phyloP scores from a whole-genome alignment of 805 yeast genomes.

The Starmerella roubikii region DNA sequence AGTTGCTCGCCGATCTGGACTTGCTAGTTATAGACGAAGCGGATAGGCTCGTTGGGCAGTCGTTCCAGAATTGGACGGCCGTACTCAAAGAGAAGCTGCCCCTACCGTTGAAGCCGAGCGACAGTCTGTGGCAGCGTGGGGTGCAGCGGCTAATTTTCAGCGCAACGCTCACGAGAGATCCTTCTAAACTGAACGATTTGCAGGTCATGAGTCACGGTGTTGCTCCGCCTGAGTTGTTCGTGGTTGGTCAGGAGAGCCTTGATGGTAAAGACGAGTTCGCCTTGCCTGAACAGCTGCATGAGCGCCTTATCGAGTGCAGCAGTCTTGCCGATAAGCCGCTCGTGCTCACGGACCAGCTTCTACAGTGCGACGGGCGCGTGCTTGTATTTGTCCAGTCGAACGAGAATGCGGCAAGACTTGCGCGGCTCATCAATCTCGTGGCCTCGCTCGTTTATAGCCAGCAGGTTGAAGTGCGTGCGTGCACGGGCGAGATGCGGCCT shows the following conservation, averaged over 20 bases:
- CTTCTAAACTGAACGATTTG: constrained; percentile 67
- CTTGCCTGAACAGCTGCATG: constrained; percentile 28
- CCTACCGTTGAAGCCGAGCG: constrained; percentile 5
- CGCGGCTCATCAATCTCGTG: constrained; percentile 43
- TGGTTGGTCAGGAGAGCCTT: constrained; percentile 44
- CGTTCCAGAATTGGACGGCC: constrained; percentile 85
- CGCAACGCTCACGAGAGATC: constrained; percentile 88
- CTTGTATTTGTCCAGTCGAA: constrained; percentile 62
- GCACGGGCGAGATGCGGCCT: constrained; percentile 28
- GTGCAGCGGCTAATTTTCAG: constrained; percentile 66
- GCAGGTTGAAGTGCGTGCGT: constrained; percentile 20
- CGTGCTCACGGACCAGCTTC: constrained; percentile 44
- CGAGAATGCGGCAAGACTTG: constrained; percentile 72
- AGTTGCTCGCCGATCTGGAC: constrained; percentile 47
- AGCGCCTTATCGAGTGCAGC: constrained; percentile 24
- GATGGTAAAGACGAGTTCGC: constrained; percentile 25
- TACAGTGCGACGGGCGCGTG: constrained; percentile 19
- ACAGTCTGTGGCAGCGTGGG: constrained; percentile 24
- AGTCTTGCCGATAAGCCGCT: constrained; percentile 51
- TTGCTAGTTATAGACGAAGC: constrained; percentile 83
- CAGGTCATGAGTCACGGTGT: constrained; percentile 32
- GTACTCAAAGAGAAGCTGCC: constrained; percentile 24
- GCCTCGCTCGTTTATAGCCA: constrained; percentile 19
- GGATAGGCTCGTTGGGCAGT: constrained; percentile 84
- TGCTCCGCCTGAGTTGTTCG: constrained; percentile 51